Evolutionary conservation across 2,329 filamentous ascomycete genomes (phyloP).

Genomic region (Mycosphaerella sp.): DNA sequence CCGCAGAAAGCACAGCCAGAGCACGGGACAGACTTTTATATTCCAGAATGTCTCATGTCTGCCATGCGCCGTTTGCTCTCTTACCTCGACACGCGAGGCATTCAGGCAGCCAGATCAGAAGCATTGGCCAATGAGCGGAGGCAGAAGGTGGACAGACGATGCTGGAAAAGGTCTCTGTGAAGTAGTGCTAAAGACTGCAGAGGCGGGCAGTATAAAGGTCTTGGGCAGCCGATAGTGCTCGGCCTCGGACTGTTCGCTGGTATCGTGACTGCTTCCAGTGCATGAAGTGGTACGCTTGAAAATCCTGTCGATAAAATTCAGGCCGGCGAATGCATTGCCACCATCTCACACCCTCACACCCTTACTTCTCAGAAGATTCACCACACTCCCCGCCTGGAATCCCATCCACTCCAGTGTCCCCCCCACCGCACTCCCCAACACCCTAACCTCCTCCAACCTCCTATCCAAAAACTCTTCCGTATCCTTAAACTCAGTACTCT

Average conservation of each 20-base stretch:
- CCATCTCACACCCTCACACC: constrained; percentile 68
- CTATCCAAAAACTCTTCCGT: constrained; percentile 76
- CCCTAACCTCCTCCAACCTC: constrained; percentile 63
- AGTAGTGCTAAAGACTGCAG: too few species aligned
- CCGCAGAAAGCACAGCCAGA: too few species aligned
- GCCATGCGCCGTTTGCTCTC: neutral
- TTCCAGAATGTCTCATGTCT: neutral
- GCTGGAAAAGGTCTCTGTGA: too few species aligned
- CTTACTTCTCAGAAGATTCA: constrained; percentile 84
- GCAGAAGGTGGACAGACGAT: neutral
- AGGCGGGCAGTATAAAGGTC: too few species aligned
- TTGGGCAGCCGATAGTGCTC: too few species aligned
- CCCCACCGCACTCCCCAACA: constrained; percentile 56
- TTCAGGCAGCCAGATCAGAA: neutral
- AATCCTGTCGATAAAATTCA: neutral
- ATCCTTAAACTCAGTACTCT: constrained; percentile 63
- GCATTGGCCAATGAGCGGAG: neutral
- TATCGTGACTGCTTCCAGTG: too few species aligned
- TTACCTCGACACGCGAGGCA: neutral
- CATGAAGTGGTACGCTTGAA: too few species aligned
- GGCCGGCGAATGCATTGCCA: neutral
- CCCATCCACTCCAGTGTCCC: constrained; percentile 70
- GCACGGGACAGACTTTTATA: too few species aligned
- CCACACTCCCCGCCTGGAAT: constrained; percentile 67
- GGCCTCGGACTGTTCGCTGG: too few species aligned